Percentiles rank a stretch among this genome's conserved stretches.
phyloP scores from a whole-genome alignment of 2,329 filamentous ascomycete genomes.

The Xylaria sp. region DNA sequence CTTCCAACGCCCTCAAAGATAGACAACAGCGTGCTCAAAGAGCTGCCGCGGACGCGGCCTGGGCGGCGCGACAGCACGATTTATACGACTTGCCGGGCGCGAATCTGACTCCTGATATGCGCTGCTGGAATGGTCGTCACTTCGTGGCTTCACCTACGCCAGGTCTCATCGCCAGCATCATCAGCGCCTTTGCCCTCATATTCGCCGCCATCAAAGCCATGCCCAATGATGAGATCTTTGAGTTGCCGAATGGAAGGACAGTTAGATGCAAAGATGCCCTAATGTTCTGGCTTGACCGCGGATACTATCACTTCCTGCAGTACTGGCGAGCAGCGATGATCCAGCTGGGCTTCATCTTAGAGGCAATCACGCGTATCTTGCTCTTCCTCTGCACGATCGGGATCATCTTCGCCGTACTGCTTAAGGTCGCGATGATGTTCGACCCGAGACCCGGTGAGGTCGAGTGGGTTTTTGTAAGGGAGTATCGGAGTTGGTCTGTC shows the following conservation, averaged over 20 bases:
- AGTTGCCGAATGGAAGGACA: no score
- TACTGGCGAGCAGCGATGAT: not conserved
- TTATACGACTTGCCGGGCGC: slow-evolving; percentile 1
- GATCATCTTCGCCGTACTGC: not conserved
- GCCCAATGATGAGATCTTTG: not conserved
- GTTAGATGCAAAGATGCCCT: not conserved
- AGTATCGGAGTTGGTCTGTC: not conserved
- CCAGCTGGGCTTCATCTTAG: not conserved
- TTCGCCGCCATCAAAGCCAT: not conserved
- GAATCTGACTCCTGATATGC: not conserved
- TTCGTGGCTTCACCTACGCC: not conserved
- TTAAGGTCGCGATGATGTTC: not conserved
- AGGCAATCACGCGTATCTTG: not conserved
- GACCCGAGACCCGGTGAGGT: not conserved
- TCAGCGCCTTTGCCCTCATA: not conserved
- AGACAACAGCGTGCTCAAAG: not conserved
- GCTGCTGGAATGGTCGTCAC: slow-evolving; percentile 9
- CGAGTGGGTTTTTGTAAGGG: not conserved
- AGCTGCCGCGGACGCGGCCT: not conserved
- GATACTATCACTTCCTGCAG: not conserved
- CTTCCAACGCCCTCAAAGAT: slow-evolving; percentile 5
- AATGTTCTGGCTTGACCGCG: not conserved
- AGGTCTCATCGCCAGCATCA: not conserved
- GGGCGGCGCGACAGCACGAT: slow-evolving; percentile 4
- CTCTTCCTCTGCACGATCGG: not conserved